Conservation (phyloP, 345 rosid genomes). For the Eucalyptus polybractea region DNA sequence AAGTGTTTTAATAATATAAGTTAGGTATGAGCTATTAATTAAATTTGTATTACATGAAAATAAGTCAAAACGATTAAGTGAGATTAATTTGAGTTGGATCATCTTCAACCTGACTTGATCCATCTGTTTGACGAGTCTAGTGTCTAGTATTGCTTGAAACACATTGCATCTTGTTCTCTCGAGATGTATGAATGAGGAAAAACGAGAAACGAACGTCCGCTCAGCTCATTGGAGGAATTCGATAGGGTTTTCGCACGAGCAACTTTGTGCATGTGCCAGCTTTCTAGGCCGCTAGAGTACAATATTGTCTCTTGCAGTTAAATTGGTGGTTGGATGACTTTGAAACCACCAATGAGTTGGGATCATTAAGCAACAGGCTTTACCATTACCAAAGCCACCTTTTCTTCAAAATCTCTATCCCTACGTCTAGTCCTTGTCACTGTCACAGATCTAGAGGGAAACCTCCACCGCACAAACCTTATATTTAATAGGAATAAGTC, state of each 20-base stretch:
- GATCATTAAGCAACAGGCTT: background rate
- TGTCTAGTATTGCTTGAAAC: background rate
- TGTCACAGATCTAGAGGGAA: background rate
- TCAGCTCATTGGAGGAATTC: background rate
- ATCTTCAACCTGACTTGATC: fast-evolving
- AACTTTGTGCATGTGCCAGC: background rate
- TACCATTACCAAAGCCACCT: slow-evolving; percentile 4
- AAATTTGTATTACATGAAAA: too few relatives aligned
- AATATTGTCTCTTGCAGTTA: background rate
- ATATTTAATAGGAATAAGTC: background rate
- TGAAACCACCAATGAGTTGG: slow-evolving; percentile 18
- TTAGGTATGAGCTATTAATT: too few relatives aligned
- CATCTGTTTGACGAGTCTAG: fast-evolving
- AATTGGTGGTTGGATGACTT: slow-evolving; percentile 8
- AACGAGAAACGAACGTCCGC: background rate
- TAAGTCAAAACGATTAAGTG: too few relatives aligned
- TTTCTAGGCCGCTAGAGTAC: background rate
- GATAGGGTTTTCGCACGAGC: background rate
- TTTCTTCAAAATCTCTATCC: background rate
- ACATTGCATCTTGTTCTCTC: background rate
- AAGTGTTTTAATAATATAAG: fast-evolving
- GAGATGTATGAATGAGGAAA: background rate
- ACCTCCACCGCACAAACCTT: background rate
- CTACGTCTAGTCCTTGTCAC: background rate
- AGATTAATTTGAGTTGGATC: too few relatives aligned